Base-by-base conservation (phyloP, 192 early-diverging fungal species). In the Mortierella claussenii region DNA sequence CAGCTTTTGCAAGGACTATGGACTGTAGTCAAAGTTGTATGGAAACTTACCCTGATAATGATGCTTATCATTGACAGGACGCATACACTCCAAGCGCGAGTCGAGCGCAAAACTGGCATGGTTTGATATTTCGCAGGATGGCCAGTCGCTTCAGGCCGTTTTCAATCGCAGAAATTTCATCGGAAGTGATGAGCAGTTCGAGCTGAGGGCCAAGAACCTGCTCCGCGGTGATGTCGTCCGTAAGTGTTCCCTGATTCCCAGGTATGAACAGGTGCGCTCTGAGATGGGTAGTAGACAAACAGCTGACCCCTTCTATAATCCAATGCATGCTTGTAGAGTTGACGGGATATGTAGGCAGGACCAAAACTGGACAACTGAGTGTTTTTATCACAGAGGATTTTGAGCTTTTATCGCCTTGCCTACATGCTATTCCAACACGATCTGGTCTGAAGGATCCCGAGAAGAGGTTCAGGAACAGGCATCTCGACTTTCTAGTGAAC, bases 401-500 rank as follows among this genome's bases (percentile, higher is more conserved):
- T 18, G 67, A 82, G 30, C 67, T 93, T 30, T 81, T 94, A 18
- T 78, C 91, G 5, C 91, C 93, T 17, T 94, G 91, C 58, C 49
- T 93, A 24, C 88, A 86, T 40, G 62, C 80, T 3, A 87, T 96
- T 20, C 94, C 94, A 18, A 76, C 49, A 8, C 79, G 82, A 31
- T 79, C 86, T 21, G 88, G 85, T 13, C 63, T 89, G 20, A 83
- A 80, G 24, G 88, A 95, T 57, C 86, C 83, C 3, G 87, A 91
- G 46, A 88, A 88, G 70, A 81, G 92, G 28, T 92, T 92, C 65
- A 84, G 93, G 36, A 81, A 86, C 36, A 79, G 93, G 50, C 81
- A 91, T 64, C 55, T 96, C 32, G 93, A 94, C 79, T 82, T 96
- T 51, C 65, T 95, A 17, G 87, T 90, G 21, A 94, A 95, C 69